Percentiles rank a stretch among this genome's conserved stretches.
These are phyloP conservation scores for Plasmodium knowlesi DNA, from an alignment of 169 alveolate genomes.

Conservation along the genomic window DNA sequence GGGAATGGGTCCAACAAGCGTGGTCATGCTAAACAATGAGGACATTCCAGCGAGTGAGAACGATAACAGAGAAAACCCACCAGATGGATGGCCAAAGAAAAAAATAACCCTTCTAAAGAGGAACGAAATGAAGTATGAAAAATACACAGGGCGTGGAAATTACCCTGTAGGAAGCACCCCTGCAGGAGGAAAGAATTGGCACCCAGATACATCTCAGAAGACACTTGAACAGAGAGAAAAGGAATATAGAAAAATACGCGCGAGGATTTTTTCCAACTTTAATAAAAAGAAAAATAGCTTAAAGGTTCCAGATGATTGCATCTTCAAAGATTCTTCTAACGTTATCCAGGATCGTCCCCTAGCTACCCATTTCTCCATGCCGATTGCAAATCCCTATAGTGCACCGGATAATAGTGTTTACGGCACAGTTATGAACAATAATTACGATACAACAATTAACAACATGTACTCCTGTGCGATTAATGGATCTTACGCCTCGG, in stretches of 20 bases:
- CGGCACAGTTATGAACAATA: not conserved
- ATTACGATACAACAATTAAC: not conserved
- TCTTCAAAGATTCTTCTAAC: not conserved
- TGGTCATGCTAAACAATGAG: not conserved
- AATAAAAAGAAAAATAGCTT: conserved; percentile 34
- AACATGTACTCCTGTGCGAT: not conserved
- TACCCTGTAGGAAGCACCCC: not conserved
- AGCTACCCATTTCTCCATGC: not conserved
- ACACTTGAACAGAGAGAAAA: conserved; percentile 58
- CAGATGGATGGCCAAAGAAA: conserved; percentile 5
- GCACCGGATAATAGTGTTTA: not conserved
- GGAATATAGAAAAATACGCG: conserved; percentile 58
- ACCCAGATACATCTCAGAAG: not conserved
- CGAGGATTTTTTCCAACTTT: conserved; percentile 55
- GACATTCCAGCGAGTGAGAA: not conserved
- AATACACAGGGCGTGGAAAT: not conserved
- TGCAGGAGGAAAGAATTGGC: not conserved
- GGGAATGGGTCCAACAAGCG: conserved; percentile 2
- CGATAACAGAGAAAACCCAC: not conserved
- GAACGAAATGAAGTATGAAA: conserved; percentile 31
- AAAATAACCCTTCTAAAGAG: conserved; percentile 26
- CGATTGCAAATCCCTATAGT: not conserved
- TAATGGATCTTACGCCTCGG: no score
- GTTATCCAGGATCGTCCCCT: not conserved
- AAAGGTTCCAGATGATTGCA: not conserved